Percentiles rank a stretch among this genome's conserved stretches.
Conservation (phyloP, 371 early-diverging fungal genomes). For the Synchytrium microbalum region DNA sequence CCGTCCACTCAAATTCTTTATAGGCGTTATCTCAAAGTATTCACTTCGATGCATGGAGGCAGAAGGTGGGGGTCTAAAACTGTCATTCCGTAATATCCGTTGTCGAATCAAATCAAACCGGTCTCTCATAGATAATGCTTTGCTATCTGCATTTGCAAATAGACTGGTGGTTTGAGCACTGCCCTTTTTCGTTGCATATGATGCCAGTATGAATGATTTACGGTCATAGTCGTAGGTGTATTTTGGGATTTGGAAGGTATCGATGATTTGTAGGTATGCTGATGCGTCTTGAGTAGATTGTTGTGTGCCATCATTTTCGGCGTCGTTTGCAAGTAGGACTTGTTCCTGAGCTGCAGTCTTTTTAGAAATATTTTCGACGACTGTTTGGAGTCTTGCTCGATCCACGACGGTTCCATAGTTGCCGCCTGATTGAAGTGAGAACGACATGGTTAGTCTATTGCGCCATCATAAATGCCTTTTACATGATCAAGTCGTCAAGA, state of each 20-base stretch:
- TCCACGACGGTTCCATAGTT: conserved; percentile 13
- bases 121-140: conserved; percentile 61
- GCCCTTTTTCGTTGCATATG: too few relatives aligned
- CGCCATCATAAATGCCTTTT: too few relatives aligned
- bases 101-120: conserved; percentile 70
- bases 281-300: conserved; percentile 42
- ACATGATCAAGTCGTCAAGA: not conserved
- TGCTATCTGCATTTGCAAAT: conserved; percentile 52
- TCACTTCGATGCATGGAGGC: conserved; percentile 5
- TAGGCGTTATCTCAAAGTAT: conserved; percentile 61
- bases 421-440: not conserved
- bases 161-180: not conserved
- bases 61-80: conserved; percentile 50
- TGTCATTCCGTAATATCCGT: conserved; percentile 70
- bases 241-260: conserved; percentile 65
- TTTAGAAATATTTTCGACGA: conserved; percentile 18
- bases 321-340: not conserved
- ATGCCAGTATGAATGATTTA: conserved; percentile 51
- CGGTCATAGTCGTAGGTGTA: conserved; percentile 55
- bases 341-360: conserved; percentile 11
- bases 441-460: too few relatives aligned
- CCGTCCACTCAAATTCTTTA: conserved; percentile 72
- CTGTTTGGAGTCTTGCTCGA: conserved; percentile 12
- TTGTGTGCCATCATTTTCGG: conserved; percentile 18
- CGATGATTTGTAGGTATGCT: conserved; percentile 50